A percentile compares a stretch with the other conserved stretches of the same genome.
phyloP scores from a whole-genome alignment of 495 filamentous ascomycete species.

The Cercophora sp. region DNA sequence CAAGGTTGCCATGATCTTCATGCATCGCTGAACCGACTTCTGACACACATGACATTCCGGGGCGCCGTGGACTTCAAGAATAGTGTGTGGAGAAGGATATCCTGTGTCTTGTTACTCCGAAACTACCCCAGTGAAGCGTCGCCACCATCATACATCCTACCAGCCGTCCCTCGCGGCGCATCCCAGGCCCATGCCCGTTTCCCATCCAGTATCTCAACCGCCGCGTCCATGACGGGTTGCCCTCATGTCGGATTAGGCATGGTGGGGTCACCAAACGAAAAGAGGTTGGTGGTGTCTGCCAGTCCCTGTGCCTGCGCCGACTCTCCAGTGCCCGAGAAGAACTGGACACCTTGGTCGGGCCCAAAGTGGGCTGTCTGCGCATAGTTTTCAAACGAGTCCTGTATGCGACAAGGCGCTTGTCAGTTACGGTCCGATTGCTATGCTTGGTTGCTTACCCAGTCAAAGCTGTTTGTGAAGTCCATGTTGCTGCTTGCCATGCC shows the following conservation, averaged over 20 bases:
- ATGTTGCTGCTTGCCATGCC: slow-evolving; percentile 39
- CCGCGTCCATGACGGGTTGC: neutral
- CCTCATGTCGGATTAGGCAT: slow-evolving; percentile 8
- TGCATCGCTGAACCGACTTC: too few relatives aligned
- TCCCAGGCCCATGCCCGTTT: too few relatives aligned
- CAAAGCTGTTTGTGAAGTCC: slow-evolving; percentile 57
- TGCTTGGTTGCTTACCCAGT: slow-evolving; percentile 79
- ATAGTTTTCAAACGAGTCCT: slow-evolving; percentile 49
- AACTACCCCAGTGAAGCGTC: too few relatives aligned
- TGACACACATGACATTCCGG: too few relatives aligned
- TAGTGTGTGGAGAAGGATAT: too few relatives aligned
- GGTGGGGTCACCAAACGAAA: slow-evolving; percentile 18
- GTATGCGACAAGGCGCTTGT: neutral
- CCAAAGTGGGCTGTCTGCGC: slow-evolving; percentile 46
- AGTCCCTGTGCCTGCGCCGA: slow-evolving; percentile 28
- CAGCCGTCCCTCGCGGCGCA: too few relatives aligned
- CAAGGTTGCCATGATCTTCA: too few relatives aligned
- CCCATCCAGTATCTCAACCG: too few relatives aligned
- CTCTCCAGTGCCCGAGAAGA: slow-evolving; percentile 42
- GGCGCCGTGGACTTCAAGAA: too few relatives aligned
- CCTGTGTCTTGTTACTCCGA: too few relatives aligned
- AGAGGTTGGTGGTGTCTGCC: slow-evolving; percentile 6
- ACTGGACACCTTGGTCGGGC: slow-evolving; percentile 42
- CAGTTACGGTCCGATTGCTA: slow-evolving; percentile 6
- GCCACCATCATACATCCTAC: too few relatives aligned